phyloP scores from a whole-genome alignment of 768 basidiomycete genomes.

The Clitopilus hobsonii region DNA sequence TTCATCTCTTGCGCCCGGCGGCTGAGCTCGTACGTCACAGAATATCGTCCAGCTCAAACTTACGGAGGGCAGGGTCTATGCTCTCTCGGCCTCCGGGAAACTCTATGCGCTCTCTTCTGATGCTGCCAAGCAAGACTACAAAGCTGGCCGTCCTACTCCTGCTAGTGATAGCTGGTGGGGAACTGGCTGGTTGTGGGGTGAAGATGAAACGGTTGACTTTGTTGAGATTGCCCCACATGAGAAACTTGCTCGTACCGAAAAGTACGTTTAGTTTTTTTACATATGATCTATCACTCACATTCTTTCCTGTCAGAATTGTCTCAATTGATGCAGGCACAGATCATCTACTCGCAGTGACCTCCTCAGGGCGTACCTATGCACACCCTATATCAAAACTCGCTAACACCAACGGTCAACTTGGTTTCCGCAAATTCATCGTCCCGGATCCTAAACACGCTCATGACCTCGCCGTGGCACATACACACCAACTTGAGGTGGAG shows the following conservation, averaged over 20 bases:
- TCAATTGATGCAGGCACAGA: conserved; percentile 71
- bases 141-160: conserved; percentile 32
- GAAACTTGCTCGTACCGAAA: conserved; percentile 60
- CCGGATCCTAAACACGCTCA: conserved; percentile 23
- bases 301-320: conserved; percentile 44
- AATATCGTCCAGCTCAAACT: conserved; percentile 63
- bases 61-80: conserved; percentile 62
- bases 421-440: conserved; percentile 62
- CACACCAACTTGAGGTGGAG: conserved; percentile 39
- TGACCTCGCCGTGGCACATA: conserved; percentile 16
- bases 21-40: conserved; percentile 29
- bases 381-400: conserved; percentile 72
- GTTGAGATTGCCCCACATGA: conserved; percentile 57
- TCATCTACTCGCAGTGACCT: conserved; percentile 70
- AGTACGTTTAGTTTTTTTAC: conserved; percentile 31
- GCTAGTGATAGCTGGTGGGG: conserved; percentile 57
- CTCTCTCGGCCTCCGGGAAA: conserved; percentile 71
- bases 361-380: conserved; percentile 70
- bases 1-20: conserved; percentile 1
- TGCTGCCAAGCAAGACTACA: conserved; percentile 39
- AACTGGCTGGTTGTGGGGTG: conserved; percentile 54
- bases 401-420: conserved; percentile 82
- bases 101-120: conserved; percentile 66
- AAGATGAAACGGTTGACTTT: conserved; percentile 48
- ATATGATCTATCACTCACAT: neutral